Percentiles rank a stretch among this genome's conserved stretches.
Conservation (phyloP, 208 protist genomes). For the Crithidia bombi region DNA sequence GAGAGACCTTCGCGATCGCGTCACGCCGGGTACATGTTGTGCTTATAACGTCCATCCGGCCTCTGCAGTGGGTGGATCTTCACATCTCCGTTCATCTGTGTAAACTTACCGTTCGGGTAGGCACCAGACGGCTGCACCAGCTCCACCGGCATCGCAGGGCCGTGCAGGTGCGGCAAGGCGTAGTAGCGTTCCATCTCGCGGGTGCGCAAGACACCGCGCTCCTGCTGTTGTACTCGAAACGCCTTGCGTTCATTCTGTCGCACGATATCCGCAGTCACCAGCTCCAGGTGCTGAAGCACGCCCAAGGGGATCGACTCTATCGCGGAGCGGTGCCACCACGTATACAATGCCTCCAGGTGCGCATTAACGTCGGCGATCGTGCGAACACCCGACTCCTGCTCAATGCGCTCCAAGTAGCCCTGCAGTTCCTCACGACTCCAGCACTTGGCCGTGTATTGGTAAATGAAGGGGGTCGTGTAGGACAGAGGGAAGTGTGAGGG, state of each 20-base stretch:
- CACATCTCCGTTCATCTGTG: conserved; percentile 44
- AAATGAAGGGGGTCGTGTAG: conserved; percentile 75
- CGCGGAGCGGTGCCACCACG: conserved; percentile 22
- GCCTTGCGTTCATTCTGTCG: conserved; percentile 50
- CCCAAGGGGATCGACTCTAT: conserved; percentile 49
- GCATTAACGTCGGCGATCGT: conserved; percentile 55
- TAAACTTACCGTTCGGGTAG: conserved; percentile 68
- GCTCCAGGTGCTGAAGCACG: conserved; percentile 64
- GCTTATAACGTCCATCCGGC: conserved; percentile 54
- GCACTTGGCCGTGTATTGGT: conserved; percentile 69
- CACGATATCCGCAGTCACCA: conserved; percentile 63
- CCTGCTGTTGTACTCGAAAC: conserved; percentile 49
- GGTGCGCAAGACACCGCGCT: conserved; percentile 56
- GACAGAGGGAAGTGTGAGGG: conserved; percentile 72
- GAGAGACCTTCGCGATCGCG: neutral
- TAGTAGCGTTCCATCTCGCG: conserved; percentile 81
- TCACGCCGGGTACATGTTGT: conserved; percentile 74
- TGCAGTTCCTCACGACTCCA: conserved; percentile 58
- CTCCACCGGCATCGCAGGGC: conserved; percentile 62
- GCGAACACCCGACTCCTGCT: conserved; percentile 43
- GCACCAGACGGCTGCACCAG: conserved; percentile 53
- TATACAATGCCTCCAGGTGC: conserved; percentile 25
- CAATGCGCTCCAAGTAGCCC: conserved; percentile 52
- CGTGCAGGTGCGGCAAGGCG: conserved; percentile 63
- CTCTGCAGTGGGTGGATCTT: conserved; percentile 65